Base-by-base conservation (phyloP, 208 protist genomes). In the Polymyxa betae region DNA sequence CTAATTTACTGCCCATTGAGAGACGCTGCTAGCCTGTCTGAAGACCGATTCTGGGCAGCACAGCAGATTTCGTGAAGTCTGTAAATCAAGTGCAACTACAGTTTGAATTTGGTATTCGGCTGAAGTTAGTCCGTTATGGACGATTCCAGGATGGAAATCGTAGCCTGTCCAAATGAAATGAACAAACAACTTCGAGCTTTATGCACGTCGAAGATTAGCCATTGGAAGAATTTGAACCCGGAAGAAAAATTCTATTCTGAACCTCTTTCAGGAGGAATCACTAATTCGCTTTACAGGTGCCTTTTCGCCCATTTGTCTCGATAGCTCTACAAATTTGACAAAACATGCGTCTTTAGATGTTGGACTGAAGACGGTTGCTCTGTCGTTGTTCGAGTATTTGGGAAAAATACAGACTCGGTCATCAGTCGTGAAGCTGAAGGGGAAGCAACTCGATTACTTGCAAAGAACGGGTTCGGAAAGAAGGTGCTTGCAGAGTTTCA, bases 401-500 rank as follows among this genome's bases (percentile, higher is more conserved):
- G 72, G 16, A 12, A 45, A 38, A n/a, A 82, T 12, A 82, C 72
- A 5, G 72, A 82, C 5, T 20, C 35, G 5, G n/a, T 82, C 5
- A 43, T 82, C 5, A n/a, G 12, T 35, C 72, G 72, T 20, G n/a
- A 35, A 16, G 12, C 16, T 20, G 72, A 82, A 82, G 35, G n/a
- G 35, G 16, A 82, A 35, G n/a, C n/a, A 35, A 82, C 35, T 43
- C 5, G 16, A 35, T 5, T 5, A n/a, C 72, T 82, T 5, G 5
- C 72, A 5, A 43, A 35, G n/a, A 38, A 40, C 16, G 72, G 72
- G 72, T 82, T 82, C n/a, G 72, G 72, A 5, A 82, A 82, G n/a
- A 5, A 20, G 35, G n/a, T 82, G 12, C 35, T 38, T 43, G 72
- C 16, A 5, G 72, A 82, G n/a, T 82, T 82, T n/a, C 12, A 5